Evolutionary conservation across 2,329 filamentous ascomycete genomes (phyloP).

Genomic region (Diaporthe aspalathi): DNA sequence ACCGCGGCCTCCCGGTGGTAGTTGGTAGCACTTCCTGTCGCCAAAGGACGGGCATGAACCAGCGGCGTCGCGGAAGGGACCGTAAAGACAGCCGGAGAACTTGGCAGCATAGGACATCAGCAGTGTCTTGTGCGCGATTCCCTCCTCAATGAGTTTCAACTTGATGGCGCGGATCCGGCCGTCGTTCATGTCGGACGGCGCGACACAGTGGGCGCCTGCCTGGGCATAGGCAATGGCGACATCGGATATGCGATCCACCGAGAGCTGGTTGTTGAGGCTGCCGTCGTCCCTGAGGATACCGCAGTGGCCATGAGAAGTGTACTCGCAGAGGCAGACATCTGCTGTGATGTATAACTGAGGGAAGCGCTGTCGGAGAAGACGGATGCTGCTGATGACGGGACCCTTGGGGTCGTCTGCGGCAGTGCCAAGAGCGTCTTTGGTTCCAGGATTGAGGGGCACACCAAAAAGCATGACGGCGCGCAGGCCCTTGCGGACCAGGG

Average conservation of each 20-base stretch:
- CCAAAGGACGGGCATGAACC: conserved; percentile 92
- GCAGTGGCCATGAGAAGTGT: conserved; percentile 97
- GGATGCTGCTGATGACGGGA: conserved; percentile 89
- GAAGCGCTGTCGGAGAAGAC: conserved; percentile 84
- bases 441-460: conserved; percentile 82
- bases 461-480: conserved; percentile 96
- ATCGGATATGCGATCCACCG: conserved; percentile 93
- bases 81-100: conserved; percentile 96
- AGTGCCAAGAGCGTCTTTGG: conserved; percentile 92
- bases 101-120: conserved; percentile 99
- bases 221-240: conserved; percentile 98
- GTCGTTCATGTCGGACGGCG: conserved; percentile 99
- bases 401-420: conserved; percentile 92
- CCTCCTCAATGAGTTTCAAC: conserved; percentile 94
- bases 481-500: conserved; percentile 89
- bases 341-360: conserved; percentile 90
- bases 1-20: conserved; percentile 91
- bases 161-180: conserved; percentile 97
- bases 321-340: conserved; percentile 98
- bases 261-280: conserved; percentile 90
- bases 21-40: conserved; percentile 95
- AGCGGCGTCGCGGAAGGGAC: conserved; percentile 95
- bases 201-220: conserved; percentile 95
- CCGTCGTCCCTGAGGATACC: conserved; percentile 95
- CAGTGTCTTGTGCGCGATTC: conserved; percentile 88